Conservation (phyloP, 441 rosid genomes). For the Euphorbia celastroides region DNA sequence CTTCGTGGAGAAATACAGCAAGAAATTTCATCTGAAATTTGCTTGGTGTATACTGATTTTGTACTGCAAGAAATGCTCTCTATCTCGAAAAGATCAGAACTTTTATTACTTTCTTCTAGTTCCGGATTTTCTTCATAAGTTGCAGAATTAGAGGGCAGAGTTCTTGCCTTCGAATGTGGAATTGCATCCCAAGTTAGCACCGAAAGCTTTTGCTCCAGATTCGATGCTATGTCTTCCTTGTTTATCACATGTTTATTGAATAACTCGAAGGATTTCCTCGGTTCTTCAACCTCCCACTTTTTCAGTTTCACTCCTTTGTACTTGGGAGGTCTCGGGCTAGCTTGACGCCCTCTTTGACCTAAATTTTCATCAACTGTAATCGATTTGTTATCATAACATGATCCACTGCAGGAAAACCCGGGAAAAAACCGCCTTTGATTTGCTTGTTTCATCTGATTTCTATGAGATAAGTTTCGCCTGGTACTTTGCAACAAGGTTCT, state of each 20-base stretch:
- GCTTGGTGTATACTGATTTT: conserved; percentile 25
- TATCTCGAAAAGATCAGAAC: conserved; percentile 95
- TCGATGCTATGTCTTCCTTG: conserved; percentile 46
- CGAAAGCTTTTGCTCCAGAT: conserved; percentile 70
- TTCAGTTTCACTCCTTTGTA: conserved; percentile 40
- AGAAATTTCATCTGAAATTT: conserved; percentile 35
- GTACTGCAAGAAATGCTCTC: conserved; percentile 44
- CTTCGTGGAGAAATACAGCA: conserved; percentile 22
- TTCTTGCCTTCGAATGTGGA: conserved; percentile 47
- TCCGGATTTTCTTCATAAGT: conserved; percentile 35
- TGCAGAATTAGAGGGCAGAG: conserved; percentile 29
- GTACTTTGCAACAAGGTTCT: conserved; percentile 35
- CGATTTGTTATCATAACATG: conserved; percentile 60
- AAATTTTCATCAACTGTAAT: conserved; percentile 26
- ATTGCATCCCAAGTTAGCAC: conserved; percentile 88
- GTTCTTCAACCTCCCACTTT: conserved; percentile 26
- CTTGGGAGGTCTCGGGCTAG: too few species aligned
- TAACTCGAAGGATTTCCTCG: conserved; percentile 41
- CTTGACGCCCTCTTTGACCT: too few species aligned
- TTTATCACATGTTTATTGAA: conserved; percentile 36
- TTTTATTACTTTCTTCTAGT: conserved; percentile 46
- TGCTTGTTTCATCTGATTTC: conserved; percentile 31
- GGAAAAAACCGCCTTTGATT: conserved; percentile 46
- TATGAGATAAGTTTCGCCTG: conserved; percentile 23
- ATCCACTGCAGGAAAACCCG: conserved; percentile 54